Evolutionary conservation across 441 rosid genomes (phyloP).

Genomic region (Populus tomentosa): DNA sequence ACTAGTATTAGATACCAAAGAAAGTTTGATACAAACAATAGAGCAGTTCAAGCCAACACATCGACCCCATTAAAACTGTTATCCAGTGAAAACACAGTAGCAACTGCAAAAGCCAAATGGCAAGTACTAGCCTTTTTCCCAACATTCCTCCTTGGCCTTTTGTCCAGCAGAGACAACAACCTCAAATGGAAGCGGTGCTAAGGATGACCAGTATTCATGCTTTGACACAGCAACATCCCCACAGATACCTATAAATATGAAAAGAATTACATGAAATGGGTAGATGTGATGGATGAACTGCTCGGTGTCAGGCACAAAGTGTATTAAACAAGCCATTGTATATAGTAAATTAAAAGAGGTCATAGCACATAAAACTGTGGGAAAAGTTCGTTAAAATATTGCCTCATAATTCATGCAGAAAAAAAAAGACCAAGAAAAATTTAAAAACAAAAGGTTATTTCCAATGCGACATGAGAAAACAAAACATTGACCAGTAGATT

Average conservation of each 20-base stretch:
- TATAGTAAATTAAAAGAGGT: not conserved
- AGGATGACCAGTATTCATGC: slow-evolving; percentile 89
- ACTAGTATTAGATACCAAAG: slow-evolving; percentile 3
- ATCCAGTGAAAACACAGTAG: not conserved
- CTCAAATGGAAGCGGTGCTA: slow-evolving; percentile 97
- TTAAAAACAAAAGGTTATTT: not conserved
- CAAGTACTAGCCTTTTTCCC: slow-evolving; percentile 67
- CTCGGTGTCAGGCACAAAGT: not conserved
- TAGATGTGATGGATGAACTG: slow-evolving; percentile 13
- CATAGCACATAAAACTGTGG: not conserved
- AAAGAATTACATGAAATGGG: slow-evolving; percentile 22
- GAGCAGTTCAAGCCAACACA: not conserved
- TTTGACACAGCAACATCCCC: slow-evolving; percentile 74
- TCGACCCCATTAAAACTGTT: not conserved
- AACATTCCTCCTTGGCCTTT: slow-evolving; percentile 78
- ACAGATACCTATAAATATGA: slow-evolving; percentile 58
- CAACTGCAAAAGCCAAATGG: slow-evolving; percentile 13
- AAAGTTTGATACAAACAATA: slow-evolving; percentile 3
- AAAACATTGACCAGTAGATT: slow-evolving; percentile 12
- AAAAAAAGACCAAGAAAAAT: not conserved
- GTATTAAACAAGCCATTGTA: not conserved
- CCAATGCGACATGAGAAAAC: slow-evolving; percentile 7
- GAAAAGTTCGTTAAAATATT: not conserved
- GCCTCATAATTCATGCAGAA: slow-evolving; percentile 8
- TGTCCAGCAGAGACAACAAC: slow-evolving; percentile 92